These are phyloP conservation scores for Pythium volutum DNA, from an alignment of 352 stramenopile genomes.

Conservation along the genomic window DNA sequence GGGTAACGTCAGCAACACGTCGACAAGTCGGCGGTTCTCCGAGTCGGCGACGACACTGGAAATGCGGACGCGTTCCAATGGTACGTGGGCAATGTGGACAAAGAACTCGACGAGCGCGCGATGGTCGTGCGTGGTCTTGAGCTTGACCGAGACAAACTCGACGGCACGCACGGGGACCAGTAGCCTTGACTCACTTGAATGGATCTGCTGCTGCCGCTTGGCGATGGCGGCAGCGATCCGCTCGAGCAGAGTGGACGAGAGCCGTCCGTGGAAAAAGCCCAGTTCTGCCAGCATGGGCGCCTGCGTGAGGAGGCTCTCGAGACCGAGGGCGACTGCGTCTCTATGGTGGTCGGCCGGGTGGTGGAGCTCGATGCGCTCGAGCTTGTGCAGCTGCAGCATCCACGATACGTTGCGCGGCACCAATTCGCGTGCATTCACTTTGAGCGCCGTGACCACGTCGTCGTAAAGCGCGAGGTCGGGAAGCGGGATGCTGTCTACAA, in stretches of 20 bases:
- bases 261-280: slow-evolving; percentile 71
- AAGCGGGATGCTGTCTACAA: not conserved
- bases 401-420: slow-evolving; percentile 40
- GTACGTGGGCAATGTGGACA: slow-evolving; percentile 12
- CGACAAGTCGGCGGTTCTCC: slow-evolving; percentile 47
- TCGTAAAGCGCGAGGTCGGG: slow-evolving; percentile 35
- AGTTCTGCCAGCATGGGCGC: slow-evolving; percentile 37
- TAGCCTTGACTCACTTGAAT: not conserved
- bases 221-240: slow-evolving; percentile 34
- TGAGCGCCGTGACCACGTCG: slow-evolving; percentile 54
- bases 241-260: slow-evolving; percentile 42
- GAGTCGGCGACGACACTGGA: slow-evolving; percentile 63
- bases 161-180: slow-evolving; percentile 17
- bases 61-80: slow-evolving; percentile 46
- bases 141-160: slow-evolving; percentile 71
- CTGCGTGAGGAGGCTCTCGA: slow-evolving; percentile 42
- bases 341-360: slow-evolving; percentile 61
- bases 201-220: slow-evolving; percentile 1
- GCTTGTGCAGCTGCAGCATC: slow-evolving; percentile 35
- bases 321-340: not conserved
- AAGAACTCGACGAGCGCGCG: slow-evolving; percentile 46
- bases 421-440: slow-evolving; percentile 66
- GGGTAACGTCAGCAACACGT: slow-evolving; percentile 32
- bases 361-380: slow-evolving; percentile 67
- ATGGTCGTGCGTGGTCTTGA: slow-evolving; percentile 31